Evolutionary conservation across 2,329 filamentous ascomycete genomes (phyloP), one percentile per base, ranked within the genome.

Genomic region (Penicillium sp.): DNA sequence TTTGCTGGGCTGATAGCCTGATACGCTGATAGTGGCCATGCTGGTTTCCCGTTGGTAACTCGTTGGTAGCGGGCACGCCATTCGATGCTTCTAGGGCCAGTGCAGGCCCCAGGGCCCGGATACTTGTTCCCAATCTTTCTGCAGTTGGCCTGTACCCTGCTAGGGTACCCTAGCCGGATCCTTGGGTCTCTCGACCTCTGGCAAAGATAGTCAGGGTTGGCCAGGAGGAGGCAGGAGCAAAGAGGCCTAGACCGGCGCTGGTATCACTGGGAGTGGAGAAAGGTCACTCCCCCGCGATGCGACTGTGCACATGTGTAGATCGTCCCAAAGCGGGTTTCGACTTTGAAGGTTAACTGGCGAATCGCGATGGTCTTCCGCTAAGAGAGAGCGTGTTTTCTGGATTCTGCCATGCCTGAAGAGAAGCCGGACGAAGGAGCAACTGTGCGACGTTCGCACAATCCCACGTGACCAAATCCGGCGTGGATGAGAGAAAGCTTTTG

Each of bases 161-260:
- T 50, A 37, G 48, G 48, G 31, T 20, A 20, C 20, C 48, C 48
- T 50, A 31, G 48, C n/a, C 35, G 35, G 48, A 38, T 50, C 31
- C 31, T 37, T 50, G 48, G 48, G 31, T 37, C 31, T 22, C 31
- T n/a, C 17, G 47, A 11, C 47, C n/a, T 37, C 17, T 22, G n/a
- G 34, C n/a, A 38, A 22, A 22, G 10, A 47, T 14, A 12, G 31
- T 11, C n/a, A 39, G 37, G 12, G 17, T 28, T 38, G 48, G 11
- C 34, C 34, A 10, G 8, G 39, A 25, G 6, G 28, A 25, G 35
- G 17, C 14, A 34, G 41, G 6, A 28, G 14, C 14, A 17, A 20
- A n/a, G 25, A 54, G 58, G 63, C 50, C 63, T 63, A 65, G 63
- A 65, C 56, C 61, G 38, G 39, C 8, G 25, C 22, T 42, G 38